phyloP scores from a whole-genome alignment of 306 rosid species.

The Phaseolus lunatus region DNA sequence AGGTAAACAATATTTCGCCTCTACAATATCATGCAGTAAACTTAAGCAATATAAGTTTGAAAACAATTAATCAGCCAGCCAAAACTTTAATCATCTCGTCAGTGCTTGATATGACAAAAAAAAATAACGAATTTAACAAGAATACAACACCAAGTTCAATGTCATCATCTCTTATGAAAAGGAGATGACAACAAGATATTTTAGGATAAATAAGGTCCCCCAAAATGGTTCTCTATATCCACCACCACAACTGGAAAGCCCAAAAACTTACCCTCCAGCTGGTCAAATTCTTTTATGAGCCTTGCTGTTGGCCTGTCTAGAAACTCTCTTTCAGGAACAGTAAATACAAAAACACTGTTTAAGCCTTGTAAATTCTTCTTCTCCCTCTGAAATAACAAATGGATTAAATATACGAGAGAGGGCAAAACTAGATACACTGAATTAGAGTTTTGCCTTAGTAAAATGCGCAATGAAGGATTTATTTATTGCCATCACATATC shows the following conservation, averaged over 20 bases:
- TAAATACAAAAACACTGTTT: slow-evolving; percentile 73
- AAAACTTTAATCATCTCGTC: slow-evolving; percentile 6
- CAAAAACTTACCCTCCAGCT: slow-evolving; percentile 63
- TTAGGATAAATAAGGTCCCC: slow-evolving; percentile 17
- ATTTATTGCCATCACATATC: background rate
- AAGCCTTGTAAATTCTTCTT: slow-evolving; percentile 80
- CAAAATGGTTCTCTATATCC: slow-evolving; percentile 12
- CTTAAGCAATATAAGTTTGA: slow-evolving; percentile 20
- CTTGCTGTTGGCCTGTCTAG: slow-evolving; percentile 92
- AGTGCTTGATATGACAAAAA: slow-evolving; percentile 10
- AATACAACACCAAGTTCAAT: slow-evolving; percentile 1
- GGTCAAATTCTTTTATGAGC: slow-evolving; percentile 77
- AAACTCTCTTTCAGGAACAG: slow-evolving; percentile 75
- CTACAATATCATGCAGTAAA: background rate
- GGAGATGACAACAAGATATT: background rate
- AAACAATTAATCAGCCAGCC: slow-evolving; percentile 4
- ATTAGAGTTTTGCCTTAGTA: background rate
- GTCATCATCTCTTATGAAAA: background rate
- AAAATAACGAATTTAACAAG: slow-evolving; percentile 13
- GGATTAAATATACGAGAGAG: background rate
- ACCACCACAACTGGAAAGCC: slow-evolving; percentile 8
- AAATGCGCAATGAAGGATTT: no score
- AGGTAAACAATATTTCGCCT: background rate
- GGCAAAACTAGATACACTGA: background rate
- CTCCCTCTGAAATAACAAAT: slow-evolving; percentile 68